phyloP scores from a whole-genome alignment of 306 rosid species.

The Fragaria nilgerrensis region DNA sequence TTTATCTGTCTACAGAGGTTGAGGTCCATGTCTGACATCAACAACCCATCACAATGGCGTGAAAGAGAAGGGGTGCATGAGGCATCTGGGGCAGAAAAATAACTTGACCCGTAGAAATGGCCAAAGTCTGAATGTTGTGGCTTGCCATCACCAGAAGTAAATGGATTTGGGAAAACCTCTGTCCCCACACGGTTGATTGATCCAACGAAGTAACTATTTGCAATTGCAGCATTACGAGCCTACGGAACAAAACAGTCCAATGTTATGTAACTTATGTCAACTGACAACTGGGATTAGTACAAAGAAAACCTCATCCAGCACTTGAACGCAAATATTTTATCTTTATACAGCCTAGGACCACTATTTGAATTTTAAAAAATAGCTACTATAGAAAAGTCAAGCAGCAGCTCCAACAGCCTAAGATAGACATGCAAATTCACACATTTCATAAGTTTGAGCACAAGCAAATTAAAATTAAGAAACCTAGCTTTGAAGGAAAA shows the following conservation, averaged over 20 bases:
- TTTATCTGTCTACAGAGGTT: constrained; percentile 86
- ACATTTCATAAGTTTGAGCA: not conserved
- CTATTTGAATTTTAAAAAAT: not conserved
- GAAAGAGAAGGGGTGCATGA: constrained; percentile 90
- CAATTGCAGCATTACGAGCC: constrained; percentile 94
- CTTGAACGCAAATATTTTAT: not conserved
- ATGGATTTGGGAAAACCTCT: constrained; percentile 76
- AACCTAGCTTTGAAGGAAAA: not conserved
- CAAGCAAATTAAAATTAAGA: not conserved
- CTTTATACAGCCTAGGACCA: not conserved
- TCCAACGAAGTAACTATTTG: constrained; percentile 73
- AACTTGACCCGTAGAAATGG: constrained; percentile 85
- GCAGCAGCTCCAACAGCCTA: not conserved
- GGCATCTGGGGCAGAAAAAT: constrained; percentile 83
- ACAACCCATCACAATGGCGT: constrained; percentile 61
- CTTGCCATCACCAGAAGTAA: constrained; percentile 85
- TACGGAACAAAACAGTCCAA: constrained; percentile 29
- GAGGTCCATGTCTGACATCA: constrained; percentile 85
- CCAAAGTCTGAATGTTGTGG: constrained; percentile 84
- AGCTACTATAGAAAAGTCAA: not conserved
- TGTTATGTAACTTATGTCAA: constrained; percentile 3
- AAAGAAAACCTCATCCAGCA: not conserved
- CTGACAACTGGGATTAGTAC: not conserved
- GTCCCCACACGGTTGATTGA: constrained; percentile 88
- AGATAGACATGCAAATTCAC: not conserved